A percentile compares a stretch with the other conserved stretches of the same genome.
phyloP scores from a whole-genome alignment of 805 yeast genomes.

The Torulaspora indica region DNA sequence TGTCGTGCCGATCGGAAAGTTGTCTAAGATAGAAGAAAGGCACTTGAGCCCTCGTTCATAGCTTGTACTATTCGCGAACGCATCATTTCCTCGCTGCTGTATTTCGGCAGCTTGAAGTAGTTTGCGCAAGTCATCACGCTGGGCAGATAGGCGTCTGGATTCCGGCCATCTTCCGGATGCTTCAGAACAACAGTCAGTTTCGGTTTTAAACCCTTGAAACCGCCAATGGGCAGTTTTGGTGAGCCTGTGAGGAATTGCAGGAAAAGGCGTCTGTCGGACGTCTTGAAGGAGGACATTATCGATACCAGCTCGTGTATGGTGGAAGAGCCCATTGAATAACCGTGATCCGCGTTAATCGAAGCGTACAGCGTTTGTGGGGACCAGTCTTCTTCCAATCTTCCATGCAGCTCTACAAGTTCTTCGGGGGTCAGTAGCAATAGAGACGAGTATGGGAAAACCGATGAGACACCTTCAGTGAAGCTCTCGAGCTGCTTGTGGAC shows the following conservation, averaged over 20 bases:
- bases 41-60: conserved; percentile 80
- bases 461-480: conserved; percentile 75
- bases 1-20: background rate
- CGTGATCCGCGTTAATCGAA: conserved; percentile 81
- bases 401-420: conserved; percentile 70
- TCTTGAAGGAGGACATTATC: conserved; percentile 52
- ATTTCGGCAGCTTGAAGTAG: conserved; percentile 83
- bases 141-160: conserved; percentile 78
- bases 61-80: conserved; percentile 58
- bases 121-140: conserved; percentile 99
- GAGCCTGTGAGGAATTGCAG: conserved; percentile 89
- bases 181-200: conserved; percentile 83
- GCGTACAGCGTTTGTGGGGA: conserved; percentile 52
- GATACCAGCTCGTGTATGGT: conserved; percentile 58
- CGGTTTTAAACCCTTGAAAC: conserved; percentile 78
- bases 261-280: conserved; percentile 61
- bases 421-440: conserved; percentile 64
- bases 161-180: conserved; percentile 63
- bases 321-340: conserved; percentile 66
- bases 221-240: conserved; percentile 90
- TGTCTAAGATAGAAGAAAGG: conserved; percentile 66
- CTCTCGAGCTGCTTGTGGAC: conserved; percentile 58
- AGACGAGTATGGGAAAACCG: conserved; percentile 73
- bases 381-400: conserved; percentile 87
- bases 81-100: conserved; percentile 60